Conservation (phyloP, 306 rosid species). For the Cucumis hystrix region DNA sequence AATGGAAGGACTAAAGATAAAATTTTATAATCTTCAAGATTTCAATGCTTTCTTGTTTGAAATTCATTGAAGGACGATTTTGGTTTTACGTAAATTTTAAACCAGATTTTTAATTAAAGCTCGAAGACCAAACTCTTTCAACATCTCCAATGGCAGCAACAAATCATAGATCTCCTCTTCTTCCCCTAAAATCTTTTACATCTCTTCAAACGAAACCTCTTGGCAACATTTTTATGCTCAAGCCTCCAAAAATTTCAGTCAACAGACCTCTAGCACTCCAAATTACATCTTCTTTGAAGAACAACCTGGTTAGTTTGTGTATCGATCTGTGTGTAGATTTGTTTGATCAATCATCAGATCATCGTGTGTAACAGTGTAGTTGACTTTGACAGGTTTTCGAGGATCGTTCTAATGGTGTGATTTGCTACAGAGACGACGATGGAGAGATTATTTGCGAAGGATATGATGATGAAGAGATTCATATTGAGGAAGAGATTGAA, state of each 20-base stretch:
- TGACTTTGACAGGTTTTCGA: slow-evolving; percentile 52
- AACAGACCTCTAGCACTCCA: slow-evolving; percentile 25
- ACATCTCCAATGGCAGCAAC: slow-evolving; percentile 40
- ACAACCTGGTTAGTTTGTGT: slow-evolving; percentile 37
- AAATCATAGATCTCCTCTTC: slow-evolving; percentile 9
- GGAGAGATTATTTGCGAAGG: slow-evolving; percentile 90
- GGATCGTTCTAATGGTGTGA: slow-evolving; percentile 58
- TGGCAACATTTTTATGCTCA: slow-evolving; percentile 25
- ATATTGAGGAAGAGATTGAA: slow-evolving; percentile 37
- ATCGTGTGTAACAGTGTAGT: not conserved
- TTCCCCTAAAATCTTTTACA: slow-evolving; percentile 35
- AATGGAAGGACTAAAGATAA: not conserved
- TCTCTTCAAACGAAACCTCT: slow-evolving; percentile 19
- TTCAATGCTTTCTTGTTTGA: not conserved
- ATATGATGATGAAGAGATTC: slow-evolving; percentile 86
- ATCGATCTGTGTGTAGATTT: not conserved
- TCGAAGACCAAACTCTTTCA: not conserved
- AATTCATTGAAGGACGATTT: not conserved
- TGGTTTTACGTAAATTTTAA: not conserved
- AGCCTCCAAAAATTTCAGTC: slow-evolving; percentile 26
- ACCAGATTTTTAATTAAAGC: not conserved
- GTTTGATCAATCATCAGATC: not conserved
- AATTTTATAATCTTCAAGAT: not conserved
- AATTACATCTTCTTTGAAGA: slow-evolving; percentile 54
- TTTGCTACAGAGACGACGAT: slow-evolving; percentile 68